Evolutionary conservation across 495 filamentous ascomycete genomes (phyloP).

Genomic region (Aspergillus kassunensis): DNA sequence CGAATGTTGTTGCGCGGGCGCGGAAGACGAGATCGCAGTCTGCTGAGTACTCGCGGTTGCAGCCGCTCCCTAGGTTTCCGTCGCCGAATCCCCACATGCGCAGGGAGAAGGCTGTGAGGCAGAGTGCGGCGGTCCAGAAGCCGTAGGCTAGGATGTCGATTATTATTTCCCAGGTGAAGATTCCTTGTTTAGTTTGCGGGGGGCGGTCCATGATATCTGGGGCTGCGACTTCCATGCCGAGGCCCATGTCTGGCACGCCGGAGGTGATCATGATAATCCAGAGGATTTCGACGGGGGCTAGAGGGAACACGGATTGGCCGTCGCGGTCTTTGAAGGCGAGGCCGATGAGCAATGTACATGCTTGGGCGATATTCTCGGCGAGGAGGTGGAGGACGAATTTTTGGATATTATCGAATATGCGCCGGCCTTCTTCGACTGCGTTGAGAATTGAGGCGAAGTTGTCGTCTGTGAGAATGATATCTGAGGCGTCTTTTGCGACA

Average conservation of each 20-base stretch:
- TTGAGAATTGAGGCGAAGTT: constrained; percentile 81
- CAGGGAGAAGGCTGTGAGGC: constrained; percentile 59
- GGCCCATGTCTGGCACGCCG: constrained; percentile 68
- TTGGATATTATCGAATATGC: constrained; percentile 75
- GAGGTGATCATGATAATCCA: constrained; percentile 80
- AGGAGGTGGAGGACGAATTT: constrained; percentile 73
- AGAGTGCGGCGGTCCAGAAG: constrained; percentile 64
- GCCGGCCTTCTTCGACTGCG: constrained; percentile 65
- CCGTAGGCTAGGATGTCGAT: constrained; percentile 68
- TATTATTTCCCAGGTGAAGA: constrained; percentile 67
- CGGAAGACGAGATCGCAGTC: constrained; percentile 65
- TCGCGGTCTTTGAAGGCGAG: constrained; percentile 64
- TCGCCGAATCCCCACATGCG: constrained; percentile 66
- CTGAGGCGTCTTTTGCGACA: constrained; percentile 79
- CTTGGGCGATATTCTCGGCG: constrained; percentile 69
- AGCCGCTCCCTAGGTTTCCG: constrained; percentile 57
- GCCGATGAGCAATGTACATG: constrained; percentile 64
- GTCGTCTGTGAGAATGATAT: constrained; percentile 76
- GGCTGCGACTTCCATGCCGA: constrained; percentile 65
- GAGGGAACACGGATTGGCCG: constrained; percentile 65
- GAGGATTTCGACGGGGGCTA: constrained; percentile 68
- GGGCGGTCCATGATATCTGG: constrained; percentile 65
- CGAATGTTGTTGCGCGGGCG: constrained; percentile 67
- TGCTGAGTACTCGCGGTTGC: constrained; percentile 55
- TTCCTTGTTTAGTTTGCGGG: constrained; percentile 61